phyloP scores from a whole-genome alignment of 441 rosid species.

The Populus tomentosa region DNA sequence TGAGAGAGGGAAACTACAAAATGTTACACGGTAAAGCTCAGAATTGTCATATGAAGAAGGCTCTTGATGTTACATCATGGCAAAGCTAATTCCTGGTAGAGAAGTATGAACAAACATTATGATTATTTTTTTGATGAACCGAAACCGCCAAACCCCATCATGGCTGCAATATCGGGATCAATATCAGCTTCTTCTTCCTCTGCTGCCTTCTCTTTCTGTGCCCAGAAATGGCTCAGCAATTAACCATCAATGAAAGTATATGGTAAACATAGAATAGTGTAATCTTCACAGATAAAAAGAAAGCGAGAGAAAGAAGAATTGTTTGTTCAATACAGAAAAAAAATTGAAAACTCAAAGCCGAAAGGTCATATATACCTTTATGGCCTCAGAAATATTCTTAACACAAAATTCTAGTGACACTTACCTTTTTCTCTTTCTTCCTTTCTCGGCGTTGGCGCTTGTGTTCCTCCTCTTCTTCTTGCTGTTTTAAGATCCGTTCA shows the following conservation, averaged over 20 bases:
- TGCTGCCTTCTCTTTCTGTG: slow-evolving; percentile 75
- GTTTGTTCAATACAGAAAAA: background rate
- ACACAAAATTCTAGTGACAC: slow-evolving; percentile 10
- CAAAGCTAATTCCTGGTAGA: background rate
- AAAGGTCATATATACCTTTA: background rate
- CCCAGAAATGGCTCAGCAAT: slow-evolving; percentile 3
- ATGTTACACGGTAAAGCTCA: background rate
- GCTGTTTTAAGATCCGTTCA: slow-evolving; percentile 76
- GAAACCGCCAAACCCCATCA: slow-evolving; percentile 98
- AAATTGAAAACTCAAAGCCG: background rate
- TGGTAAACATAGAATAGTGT: background rate
- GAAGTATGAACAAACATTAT: background rate
- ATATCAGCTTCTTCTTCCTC: slow-evolving; percentile 84
- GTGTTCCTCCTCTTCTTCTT: slow-evolving; percentile 87
- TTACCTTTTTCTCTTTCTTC: slow-evolving; percentile 94
- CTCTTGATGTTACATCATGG: slow-evolving; percentile 1
- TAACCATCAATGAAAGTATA: background rate
- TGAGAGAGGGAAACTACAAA: background rate
- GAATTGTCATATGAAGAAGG: background rate
- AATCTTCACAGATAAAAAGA: background rate
- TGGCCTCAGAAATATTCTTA: background rate
- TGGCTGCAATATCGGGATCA: slow-evolving; percentile 87
- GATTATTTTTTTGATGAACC: slow-evolving; percentile 67
- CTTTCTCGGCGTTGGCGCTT: slow-evolving; percentile 72
- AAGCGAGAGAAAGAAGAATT: background rate